A percentile compares a stretch with the other conserved stretches of the same genome.
phyloP scores from a whole-genome alignment of 2,329 filamentous ascomycete genomes.

The Ilyonectria robusta region DNA sequence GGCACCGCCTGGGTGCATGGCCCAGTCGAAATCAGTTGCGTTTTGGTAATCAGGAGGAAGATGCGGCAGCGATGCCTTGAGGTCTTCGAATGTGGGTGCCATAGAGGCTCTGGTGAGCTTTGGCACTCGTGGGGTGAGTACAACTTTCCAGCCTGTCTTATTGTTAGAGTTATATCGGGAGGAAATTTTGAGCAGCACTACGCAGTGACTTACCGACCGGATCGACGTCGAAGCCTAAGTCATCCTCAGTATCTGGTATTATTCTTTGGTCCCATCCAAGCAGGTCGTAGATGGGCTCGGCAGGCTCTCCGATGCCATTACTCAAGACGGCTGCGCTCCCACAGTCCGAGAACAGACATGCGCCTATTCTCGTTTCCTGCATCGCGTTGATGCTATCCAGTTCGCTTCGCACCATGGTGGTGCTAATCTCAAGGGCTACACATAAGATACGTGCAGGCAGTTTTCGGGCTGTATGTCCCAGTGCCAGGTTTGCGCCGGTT shows the following conservation, averaged over 20 bases:
- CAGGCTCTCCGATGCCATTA: conserved; percentile 69
- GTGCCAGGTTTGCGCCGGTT: conserved; percentile 76
- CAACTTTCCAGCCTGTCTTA: conserved; percentile 73
- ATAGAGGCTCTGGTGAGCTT: conserved; percentile 67
- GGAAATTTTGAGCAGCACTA: not conserved
- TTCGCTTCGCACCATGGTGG: conserved; percentile 74
- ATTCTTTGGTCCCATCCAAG: conserved; percentile 76
- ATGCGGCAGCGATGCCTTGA: conserved; percentile 63
- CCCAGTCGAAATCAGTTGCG: conserved; percentile 78
- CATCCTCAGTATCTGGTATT: conserved; percentile 72
- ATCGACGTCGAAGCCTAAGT: conserved; percentile 77
- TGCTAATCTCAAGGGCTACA: conserved; percentile 74
- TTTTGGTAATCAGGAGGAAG: conserved; percentile 61
- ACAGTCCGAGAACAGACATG: conserved; percentile 78
- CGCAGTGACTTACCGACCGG: conserved; percentile 63
- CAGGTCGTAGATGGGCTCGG: conserved; percentile 69
- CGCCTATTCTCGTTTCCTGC: conserved; percentile 75
- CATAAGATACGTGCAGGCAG: conserved; percentile 75
- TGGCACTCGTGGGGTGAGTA: conserved; percentile 74
- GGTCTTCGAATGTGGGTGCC: conserved; percentile 66
- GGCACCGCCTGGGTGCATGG: conserved; percentile 78
- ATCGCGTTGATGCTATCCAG: conserved; percentile 72
- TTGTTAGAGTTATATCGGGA: conserved; percentile 2
- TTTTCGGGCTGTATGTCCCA: conserved; percentile 71
- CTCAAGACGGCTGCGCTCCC: conserved; percentile 75